Conservation (phyloP, 2,329 filamentous ascomycete genomes). For the Scytalidium lignicola region DNA sequence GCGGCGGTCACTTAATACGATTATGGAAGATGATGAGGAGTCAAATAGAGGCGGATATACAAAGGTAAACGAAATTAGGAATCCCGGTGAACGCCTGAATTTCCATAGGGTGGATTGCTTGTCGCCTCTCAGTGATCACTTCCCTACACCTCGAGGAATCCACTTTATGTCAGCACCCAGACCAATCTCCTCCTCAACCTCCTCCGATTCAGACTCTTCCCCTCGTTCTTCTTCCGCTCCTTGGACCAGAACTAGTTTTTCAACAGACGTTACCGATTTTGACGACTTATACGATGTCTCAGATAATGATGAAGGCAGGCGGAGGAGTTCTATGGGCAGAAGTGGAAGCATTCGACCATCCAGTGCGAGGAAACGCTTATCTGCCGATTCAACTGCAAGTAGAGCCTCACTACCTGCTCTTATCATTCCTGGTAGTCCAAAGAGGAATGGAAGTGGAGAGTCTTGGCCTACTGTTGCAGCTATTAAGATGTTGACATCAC, state of each 20-base stretch:
- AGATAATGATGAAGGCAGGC: slow-evolving; percentile 63
- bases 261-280: slow-evolving; percentile 67
- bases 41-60: slow-evolving; percentile 22
- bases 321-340: slow-evolving; percentile 30
- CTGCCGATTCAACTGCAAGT: slow-evolving; percentile 16
- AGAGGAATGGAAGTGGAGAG: slow-evolving; percentile 28
- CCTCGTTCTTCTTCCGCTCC: slow-evolving; percentile 51
- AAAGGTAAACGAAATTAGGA: slow-evolving; percentile 24
- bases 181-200: slow-evolving; percentile 56
- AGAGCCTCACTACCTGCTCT: slow-evolving; percentile 40
- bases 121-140: slow-evolving; percentile 50
- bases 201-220: slow-evolving; percentile 47
- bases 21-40: slow-evolving; percentile 51
- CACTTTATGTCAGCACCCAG: slow-evolving; percentile 60
- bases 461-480: slow-evolving; percentile 41
- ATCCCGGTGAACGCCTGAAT: slow-evolving; percentile 13
- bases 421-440: slow-evolving; percentile 36
- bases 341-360: slow-evolving; percentile 23
- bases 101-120: slow-evolving; percentile 31
- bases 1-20: slow-evolving; percentile 56
- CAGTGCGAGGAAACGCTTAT: slow-evolving; percentile 24
- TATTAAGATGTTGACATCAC: slow-evolving; percentile 47
- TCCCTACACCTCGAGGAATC: slow-evolving; percentile 65
- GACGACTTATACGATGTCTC: slow-evolving; percentile 83
- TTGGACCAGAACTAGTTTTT: slow-evolving; percentile 58